These are phyloP conservation scores for Cubamyces sp. DNA, from an alignment of 768 basidiomycete species.

Conservation along the genomic window DNA sequence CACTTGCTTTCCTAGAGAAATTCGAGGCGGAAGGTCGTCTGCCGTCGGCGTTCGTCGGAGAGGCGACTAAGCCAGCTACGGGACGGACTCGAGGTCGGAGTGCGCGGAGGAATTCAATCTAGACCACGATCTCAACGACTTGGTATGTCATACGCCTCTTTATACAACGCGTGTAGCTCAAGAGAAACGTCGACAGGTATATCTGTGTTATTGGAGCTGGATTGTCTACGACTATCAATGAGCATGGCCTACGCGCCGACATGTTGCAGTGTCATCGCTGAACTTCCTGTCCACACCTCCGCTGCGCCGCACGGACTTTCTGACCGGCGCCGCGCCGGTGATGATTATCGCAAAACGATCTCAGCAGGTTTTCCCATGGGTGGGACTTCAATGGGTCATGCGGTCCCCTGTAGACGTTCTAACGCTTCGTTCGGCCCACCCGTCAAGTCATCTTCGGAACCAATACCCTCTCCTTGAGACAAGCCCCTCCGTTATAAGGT, in stretches of 20 bases:
- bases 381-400: constrained; percentile 1
- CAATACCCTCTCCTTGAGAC: too few species aligned
- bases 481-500: background rate
- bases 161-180: too few species aligned
- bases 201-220: too few species aligned
- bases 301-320: too few species aligned
- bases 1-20: constrained; percentile 68
- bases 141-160: background rate
- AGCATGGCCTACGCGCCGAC: too few species aligned
- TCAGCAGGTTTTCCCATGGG: background rate
- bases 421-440: background rate
- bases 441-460: background rate
- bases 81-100: constrained; percentile 75
- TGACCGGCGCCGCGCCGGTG: too few species aligned
- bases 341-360: background rate
- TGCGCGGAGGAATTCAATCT: constrained; percentile 76
- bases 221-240: too few species aligned
- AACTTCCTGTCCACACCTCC: too few species aligned
- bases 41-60: constrained; percentile 74
- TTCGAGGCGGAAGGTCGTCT: constrained; percentile 85
- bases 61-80: constrained; percentile 47
- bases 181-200: too few species aligned
- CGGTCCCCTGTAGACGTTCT: background rate
- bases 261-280: too few species aligned
- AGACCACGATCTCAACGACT: background rate